These are phyloP conservation scores for Lablab purpureus DNA, from an alignment of 306 rosid genomes.

Conservation along the genomic window DNA sequence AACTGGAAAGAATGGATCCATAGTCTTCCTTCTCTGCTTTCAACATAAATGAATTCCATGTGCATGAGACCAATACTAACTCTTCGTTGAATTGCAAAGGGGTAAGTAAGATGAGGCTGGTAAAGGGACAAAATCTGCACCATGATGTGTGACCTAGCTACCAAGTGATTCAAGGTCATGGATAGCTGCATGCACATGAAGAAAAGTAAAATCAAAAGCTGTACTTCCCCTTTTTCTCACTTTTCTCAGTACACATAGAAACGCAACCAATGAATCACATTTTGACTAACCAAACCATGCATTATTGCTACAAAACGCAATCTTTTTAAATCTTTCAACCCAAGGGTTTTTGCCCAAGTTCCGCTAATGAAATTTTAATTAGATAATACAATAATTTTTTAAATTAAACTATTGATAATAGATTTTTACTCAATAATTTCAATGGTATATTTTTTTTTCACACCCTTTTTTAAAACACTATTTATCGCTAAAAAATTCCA, in stretches of 20 bases:
- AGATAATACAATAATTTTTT: too few relatives aligned
- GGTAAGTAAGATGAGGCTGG: neutral
- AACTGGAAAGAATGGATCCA: constrained; percentile 14
- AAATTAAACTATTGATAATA: too few relatives aligned
- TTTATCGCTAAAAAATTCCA: too few relatives aligned
- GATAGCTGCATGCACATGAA: constrained; percentile 45
- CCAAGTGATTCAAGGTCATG: constrained; percentile 41
- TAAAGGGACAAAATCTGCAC: constrained; percentile 49
- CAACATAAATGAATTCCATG: constrained; percentile 13
- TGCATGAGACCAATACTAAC: constrained; percentile 50
- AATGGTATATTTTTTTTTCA: too few relatives aligned
- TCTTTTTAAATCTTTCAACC: neutral
- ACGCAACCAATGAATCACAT: neutral
- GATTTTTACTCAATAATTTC: too few relatives aligned
- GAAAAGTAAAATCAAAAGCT: constrained; percentile 27
- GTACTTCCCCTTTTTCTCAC: neutral
- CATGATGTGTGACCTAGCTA: neutral
- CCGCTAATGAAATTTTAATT: neutral
- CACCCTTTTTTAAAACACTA: too few relatives aligned
- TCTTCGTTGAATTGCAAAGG: constrained; percentile 48
- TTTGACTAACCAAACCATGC: constrained; percentile 26
- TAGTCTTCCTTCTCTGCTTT: constrained; percentile 5
- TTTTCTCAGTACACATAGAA: neutral
- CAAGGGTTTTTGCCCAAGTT: neutral
- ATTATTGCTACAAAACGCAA: neutral